Conservation (phyloP, 2,329 filamentous ascomycete species). For the Calycina marina region DNA sequence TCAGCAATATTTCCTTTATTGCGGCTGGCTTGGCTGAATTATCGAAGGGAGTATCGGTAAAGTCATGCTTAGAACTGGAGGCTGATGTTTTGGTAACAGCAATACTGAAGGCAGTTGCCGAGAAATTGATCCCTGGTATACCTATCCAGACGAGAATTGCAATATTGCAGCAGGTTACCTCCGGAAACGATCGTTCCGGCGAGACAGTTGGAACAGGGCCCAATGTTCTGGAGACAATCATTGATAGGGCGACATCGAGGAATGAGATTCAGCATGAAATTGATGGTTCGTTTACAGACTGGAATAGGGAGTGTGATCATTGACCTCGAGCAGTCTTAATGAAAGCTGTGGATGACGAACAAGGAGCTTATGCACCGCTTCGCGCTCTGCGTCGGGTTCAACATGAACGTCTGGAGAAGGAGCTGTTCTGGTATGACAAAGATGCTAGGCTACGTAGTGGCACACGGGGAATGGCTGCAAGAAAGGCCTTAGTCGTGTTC, state of each 20-base stretch:
- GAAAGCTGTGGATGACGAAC: conserved; percentile 38
- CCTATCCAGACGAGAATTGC: conserved; percentile 49
- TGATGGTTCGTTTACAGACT: conserved; percentile 28
- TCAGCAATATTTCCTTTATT: too few species aligned
- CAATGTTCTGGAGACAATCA: conserved; percentile 51
- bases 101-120: conserved; percentile 58
- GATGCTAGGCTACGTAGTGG: conserved; percentile 63
- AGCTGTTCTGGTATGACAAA: conserved; percentile 56
- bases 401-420: conserved; percentile 45
- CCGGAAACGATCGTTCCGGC: conserved; percentile 21
- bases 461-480: conserved; percentile 55
- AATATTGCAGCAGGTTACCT: conserved; percentile 52
- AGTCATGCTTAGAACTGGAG: too few species aligned
- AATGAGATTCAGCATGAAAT: conserved; percentile 47
- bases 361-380: conserved; percentile 42
- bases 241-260: conserved; percentile 42
- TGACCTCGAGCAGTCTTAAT: conserved; percentile 32
- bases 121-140: conserved; percentile 66
- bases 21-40: too few species aligned
- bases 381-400: conserved; percentile 45
- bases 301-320: background rate
- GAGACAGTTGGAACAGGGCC: conserved; percentile 15
- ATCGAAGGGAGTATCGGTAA: too few species aligned
- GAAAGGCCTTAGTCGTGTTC: conserved; percentile 56
- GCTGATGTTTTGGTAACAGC: conserved; percentile 29